Evolutionary conservation across 352 stramenopile genomes (phyloP), one percentile per base, ranked within the genome.

Genomic region (Phytopythium mirpurense): DNA sequence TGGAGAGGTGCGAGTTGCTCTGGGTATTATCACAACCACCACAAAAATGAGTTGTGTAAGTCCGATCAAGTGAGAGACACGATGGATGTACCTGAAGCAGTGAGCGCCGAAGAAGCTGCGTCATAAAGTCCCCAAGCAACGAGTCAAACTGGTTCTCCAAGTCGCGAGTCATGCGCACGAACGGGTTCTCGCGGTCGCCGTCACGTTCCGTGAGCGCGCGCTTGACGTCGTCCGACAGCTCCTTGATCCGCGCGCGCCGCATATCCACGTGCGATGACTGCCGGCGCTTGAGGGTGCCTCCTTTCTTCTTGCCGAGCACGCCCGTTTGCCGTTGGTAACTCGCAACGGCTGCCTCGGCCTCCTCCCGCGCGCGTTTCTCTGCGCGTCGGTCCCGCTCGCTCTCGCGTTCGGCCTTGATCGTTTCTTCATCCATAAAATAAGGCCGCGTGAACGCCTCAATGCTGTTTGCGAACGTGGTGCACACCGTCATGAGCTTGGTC

Each of bases 401-500:
- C 34, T 94, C 86, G 11, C 82, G 71, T 51, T 93, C 83, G 10
- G 69, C 76, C 37, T 91, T 93, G 59, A 93, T 94, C 0, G 80
- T 86, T 51, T 95, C 84, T 68, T 94, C 83, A 49, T 95, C 86
- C 41, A 95, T 35, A 16, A 87, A 77, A 42, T 90, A 94, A 8
- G 79, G 86, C 4, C 69, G 77, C 18, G 71, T 93, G 56, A 98
- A 96, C 9, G 67, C 68, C 45, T 97, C 93, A 36, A 99, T 97
- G 59, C 97, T 92, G 50, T 97, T 93, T 1, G 90, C 88, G 54
- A 99, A 98, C 1, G 90, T 75, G 36, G 97, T 81, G 62, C 96
- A 99, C 16, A 97, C 96, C 14, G 88, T 98, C 90, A 99, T 96
- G 48, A 99, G 76, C 63, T 97, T 98, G 10, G 91, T 96, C 31